Evolutionary conservation across 2,329 filamentous ascomycete genomes (phyloP).

Genomic region (Aspergillus caelatus): DNA sequence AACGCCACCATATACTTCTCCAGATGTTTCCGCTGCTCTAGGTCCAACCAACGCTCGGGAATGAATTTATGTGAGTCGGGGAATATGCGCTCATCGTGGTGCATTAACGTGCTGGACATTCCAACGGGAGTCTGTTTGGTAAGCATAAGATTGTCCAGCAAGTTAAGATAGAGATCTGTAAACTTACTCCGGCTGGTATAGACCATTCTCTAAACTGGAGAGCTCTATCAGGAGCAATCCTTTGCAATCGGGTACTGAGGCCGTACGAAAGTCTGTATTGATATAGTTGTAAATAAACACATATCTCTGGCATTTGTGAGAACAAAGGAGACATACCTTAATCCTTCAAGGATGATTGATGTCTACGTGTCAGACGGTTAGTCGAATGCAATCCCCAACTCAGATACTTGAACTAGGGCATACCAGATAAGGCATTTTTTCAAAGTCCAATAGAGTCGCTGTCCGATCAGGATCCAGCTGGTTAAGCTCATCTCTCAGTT

Average conservation of each 20-base stretch:
- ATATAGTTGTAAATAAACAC: not conserved
- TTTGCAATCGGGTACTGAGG: constrained; percentile 29
- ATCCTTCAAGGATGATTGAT: constrained; percentile 31
- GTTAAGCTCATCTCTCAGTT: constrained; percentile 24
- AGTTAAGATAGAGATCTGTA: not conserved
- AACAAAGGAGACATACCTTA: constrained; percentile 20
- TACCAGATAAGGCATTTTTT: constrained; percentile 34
- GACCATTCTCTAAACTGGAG: constrained; percentile 34
- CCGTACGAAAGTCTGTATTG: constrained; percentile 28
- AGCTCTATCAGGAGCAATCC: constrained; percentile 29
- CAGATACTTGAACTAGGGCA: not conserved
- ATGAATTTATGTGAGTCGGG: constrained; percentile 37
- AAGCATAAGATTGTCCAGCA: constrained; percentile 1
- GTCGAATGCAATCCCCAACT: not conserved
- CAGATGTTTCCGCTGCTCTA: constrained; percentile 34
- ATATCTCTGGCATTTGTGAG: not conserved
- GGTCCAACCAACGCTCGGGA: constrained; percentile 43
- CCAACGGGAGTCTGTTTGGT: constrained; percentile 35
- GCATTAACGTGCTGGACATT: constrained; percentile 42
- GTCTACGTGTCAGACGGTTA: constrained; percentile 15
- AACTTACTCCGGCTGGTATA: constrained; percentile 35
- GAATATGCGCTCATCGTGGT: constrained; percentile 41
- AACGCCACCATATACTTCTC: constrained; percentile 44
- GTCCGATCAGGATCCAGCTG: constrained; percentile 14
- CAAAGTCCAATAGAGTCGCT: constrained; percentile 26